Evolutionary conservation across 2,329 filamentous ascomycete genomes (phyloP).

Genomic region (Penicillium sp.): DNA sequence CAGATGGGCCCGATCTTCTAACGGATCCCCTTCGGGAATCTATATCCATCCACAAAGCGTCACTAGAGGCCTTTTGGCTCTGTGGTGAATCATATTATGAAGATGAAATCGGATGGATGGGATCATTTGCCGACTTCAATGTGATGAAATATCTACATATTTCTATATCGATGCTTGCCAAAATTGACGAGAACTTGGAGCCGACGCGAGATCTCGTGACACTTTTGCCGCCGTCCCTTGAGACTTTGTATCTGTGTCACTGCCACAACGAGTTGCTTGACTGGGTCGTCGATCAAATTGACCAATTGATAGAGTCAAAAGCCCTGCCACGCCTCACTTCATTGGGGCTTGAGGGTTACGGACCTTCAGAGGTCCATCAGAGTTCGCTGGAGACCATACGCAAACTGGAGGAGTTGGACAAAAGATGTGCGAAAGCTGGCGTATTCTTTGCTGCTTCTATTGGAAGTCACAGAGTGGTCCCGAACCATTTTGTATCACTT

Average conservation of each 20-base stretch:
- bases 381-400: neutral
- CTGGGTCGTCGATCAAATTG: neutral
- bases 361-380: neutral
- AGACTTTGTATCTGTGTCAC: slow-evolving; percentile 1
- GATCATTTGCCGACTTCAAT: neutral
- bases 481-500: neutral
- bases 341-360: neutral
- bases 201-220: neutral
- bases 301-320: neutral
- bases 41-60: neutral
- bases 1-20: neutral
- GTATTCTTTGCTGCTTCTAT: neutral
- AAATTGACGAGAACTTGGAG: neutral
- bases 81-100: neutral
- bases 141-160: neutral
- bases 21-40: neutral
- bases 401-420: neutral
- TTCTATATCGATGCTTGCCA: neutral
- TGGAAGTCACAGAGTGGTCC: neutral
- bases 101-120: neutral
- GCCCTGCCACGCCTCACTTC: neutral
- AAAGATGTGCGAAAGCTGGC: neutral
- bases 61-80: neutral
- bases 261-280: neutral
- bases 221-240: neutral